Base-by-base conservation (phyloP, 2,329 filamentous ascomycete species). In the Arthrobotrys pseudoclavata region DNA sequence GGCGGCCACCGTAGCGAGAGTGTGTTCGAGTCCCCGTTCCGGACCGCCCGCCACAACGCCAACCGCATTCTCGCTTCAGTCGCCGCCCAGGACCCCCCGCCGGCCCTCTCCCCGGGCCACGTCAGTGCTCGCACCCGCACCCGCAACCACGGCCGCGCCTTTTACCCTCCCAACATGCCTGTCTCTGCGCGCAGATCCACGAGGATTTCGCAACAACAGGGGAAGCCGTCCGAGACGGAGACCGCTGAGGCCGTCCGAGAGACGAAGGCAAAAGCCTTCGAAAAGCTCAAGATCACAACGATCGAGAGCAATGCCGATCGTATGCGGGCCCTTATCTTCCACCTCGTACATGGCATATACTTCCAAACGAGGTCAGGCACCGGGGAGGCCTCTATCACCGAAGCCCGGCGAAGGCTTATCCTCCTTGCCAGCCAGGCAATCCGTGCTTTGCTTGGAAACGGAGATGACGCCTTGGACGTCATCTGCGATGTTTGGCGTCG, bases 401-500 rank as follows among this genome's bases (percentile, higher is more conserved):
- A 24, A 10, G 67, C 66, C n/a, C 57, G 74, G 31, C n/a, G 60
- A 4, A 34, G 20, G 12, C 52, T 77, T 13, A 15, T 71, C 26
- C n/a, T 6, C 0, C 10, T 22, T 0, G 22, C 64, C 15, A 55
- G 63, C 20, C 24, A 42, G 9, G 67, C 52, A 20, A 70, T 77
- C 24, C 42, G 37, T 7, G 62, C 53, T 1, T 22, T 77, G 7
- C 62, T 67, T 31, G 62, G 37, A 5, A 40, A 3, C 12, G 37
- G 74, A 13, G 10, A 31, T 3, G n/a, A 61, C 47, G 4, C 5
- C 4, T 67, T 71, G 15, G 29, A 31, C n/a, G 34, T 77, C 37
- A 24, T 61, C 5, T 55, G 67, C 37, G 52, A 62, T 9, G 31
- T 42, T 18, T 77, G 74, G 74, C 67, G 74, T 12, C 42, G 47